Evolutionary conservation across 2,329 filamentous ascomycete genomes (phyloP), one percentile per base, ranked within the genome.

Genomic region (Fusarium citri): DNA sequence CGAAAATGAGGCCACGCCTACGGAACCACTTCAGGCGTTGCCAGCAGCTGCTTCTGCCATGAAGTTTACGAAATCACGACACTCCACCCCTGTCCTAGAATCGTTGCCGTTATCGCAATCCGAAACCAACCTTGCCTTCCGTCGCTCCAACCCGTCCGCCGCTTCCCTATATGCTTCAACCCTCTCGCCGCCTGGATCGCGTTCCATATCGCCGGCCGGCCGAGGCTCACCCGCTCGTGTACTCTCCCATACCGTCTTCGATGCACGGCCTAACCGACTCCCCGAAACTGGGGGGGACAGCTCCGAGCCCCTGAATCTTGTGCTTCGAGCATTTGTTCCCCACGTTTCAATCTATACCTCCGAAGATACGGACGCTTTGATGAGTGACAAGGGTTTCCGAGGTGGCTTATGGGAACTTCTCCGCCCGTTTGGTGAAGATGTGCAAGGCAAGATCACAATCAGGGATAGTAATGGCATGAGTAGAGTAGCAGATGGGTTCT

Each of bases 261-360:
- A 84, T 31, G 80, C 81, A 31, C 79, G 81, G 16, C 76, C 80
- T 14, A 82, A 80, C 51, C 82, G 83, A 12, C 78, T 87, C 5
- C 77, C 83, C 4, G 83, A 84, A 40, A 79, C 76, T 41, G 79
- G 79, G 2, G 81, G 80, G 14, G 83, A 84, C 45, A 82, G 79
- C 60, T 84, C 83, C 14, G 87, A 90, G 61, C 87, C 88, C 31
- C 79, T 89, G 23, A 86, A 85, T 69, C 83, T 97, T 51, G 91
- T 98, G 45, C 84, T 97, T 56, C 91, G 91, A 63, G 91, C 94
- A 4, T 97, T 97, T 78, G 93, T 95, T 16, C 97, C 96, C 2
- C 92, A 96, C 68, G 89, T 99, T 47, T 93, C 92, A 9, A 88
- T 99, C 28, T 91, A 94, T 72, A 89, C 94, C n/a, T 97, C 95